Evolutionary conservation across 1,284 basidiomycete species (phyloP), one percentile per base, ranked within the genome.

Genomic region (Austroboletus novae-zelandiae): DNA sequence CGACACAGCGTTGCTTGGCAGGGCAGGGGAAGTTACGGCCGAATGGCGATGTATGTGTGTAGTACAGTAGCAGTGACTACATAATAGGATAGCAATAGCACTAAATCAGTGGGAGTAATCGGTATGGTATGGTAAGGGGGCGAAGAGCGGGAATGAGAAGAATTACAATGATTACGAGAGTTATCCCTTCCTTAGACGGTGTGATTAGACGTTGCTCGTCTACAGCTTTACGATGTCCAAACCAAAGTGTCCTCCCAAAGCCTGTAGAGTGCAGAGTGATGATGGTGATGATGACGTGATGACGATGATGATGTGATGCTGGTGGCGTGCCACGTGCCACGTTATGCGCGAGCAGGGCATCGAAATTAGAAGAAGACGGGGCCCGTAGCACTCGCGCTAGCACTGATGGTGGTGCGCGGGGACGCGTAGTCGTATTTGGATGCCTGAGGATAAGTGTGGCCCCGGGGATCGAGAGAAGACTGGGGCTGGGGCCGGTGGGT

Each of bases 291-390:
- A 37, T 20, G 23, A 40, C 9, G 14, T 27, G 25, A 42, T 29
- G 42, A 15, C 34, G 25, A n/a, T 23, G 42, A 39, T 30, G 40
- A 43, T 23, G 36, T 50, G 25, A 20, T 37, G 34, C 1, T 27
- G 47, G 27, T 42, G 40, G 13, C 32, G 9, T 11, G 36, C 42
- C n/a, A 39, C 32, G 45, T 9, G 41, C 39, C n/a, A 9, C 9
- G 52, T 35, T 27, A 15, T 11, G 37, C 39, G 48, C 47, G 35
- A 18, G 42, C 36, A 41, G 36, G 8, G 17, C 9, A 9, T 27
- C 30, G 40, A 27, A 17, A 41, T n/a, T 25, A 20, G 39, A 81
- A 81, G 68, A 81, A 80, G 40, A 76, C 71, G 37, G 78, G 69
- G 39, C 71, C 78, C 20, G 68, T 72, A 25, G 70, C 61, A 39